Base-by-base conservation (phyloP, 768 basidiomycete species). In the Suillus decipiens region DNA sequence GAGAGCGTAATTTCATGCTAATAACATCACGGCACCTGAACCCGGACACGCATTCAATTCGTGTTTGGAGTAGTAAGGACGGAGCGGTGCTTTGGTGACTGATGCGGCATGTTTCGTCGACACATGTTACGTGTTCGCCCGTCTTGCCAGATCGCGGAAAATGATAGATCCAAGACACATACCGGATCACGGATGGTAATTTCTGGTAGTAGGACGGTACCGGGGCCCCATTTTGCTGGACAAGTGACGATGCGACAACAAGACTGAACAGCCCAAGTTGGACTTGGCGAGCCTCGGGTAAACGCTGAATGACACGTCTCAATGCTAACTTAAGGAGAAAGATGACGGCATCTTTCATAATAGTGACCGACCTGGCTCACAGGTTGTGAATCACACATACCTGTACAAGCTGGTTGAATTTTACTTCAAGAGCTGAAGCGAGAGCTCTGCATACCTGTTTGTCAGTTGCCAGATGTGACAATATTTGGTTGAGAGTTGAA, bases 21-120 rank as follows among this genome's bases (percentile, higher is more conserved):
- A 53, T 47, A 51, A 66, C 43, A 28, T 48, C 63, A 60, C 66
- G 64, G 66, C 61, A 61, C 66, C 63, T 63, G 66, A 59, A 60
- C 58, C 64, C 61, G 66, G 67, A 61, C 74, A 75, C 75, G 74
- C 74, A 72, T 47, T 64, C 65, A 67, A 67, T 71, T 72, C 75
- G 74, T 75, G 74, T 76, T 64, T 59, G 42, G 3, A 47, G 43
- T 19, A 19, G 41, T 57, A 28, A 57, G 34, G 11, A 36, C 39
- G 37, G 56, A 19, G 56, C 56, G 19, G 56, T 57, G 56, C 39
- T 24, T 41, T 57, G 11, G 24, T 57, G 56, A 57, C 28, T 41
- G 56, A 57, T 39, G 36, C 22, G 51, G 51, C 51, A 24, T 57
- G 56, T 39, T 28, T 24, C 37, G 37, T 57, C 55, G 24, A 39